A percentile compares a stretch with the other conserved stretches of the same genome.
Evolutionary conservation across 2,329 filamentous ascomycete species (phyloP).

Genomic region (Cladosporium oxysporum): DNA sequence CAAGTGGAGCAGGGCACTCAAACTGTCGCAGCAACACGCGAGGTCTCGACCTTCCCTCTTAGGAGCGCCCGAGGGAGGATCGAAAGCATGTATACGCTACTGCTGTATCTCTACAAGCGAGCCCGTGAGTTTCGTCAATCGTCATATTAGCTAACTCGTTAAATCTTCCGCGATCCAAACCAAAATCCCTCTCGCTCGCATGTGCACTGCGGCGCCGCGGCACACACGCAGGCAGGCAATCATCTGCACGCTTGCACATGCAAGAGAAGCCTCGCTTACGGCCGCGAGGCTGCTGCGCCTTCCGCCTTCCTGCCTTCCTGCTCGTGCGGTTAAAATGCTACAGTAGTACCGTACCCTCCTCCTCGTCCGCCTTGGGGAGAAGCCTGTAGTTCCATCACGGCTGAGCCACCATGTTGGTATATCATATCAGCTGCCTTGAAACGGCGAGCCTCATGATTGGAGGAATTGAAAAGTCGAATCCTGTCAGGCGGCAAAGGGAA

Average conservation of each 20-base stretch:
- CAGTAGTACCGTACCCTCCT: neutral
- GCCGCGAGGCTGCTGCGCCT: neutral
- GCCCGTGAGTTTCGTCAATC: conserved; percentile 6
- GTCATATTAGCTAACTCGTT: neutral
- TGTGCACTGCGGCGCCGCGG: neutral
- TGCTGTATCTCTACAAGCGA: conserved; percentile 1
- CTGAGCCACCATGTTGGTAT: neutral
- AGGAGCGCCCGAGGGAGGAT: neutral
- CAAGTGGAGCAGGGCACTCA: conserved; percentile 3
- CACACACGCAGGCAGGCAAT: neutral
- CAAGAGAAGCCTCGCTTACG: conserved; percentile 6
- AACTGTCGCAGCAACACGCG: neutral
- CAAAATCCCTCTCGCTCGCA: neutral
- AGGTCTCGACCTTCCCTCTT: conserved; percentile 9
- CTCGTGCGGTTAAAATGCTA: conserved; percentile 8
- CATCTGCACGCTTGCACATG: conserved; percentile 11
- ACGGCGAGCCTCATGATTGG: neutral
- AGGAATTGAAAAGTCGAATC: conserved; percentile 3
- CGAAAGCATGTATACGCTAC: neutral
- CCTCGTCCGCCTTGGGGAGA: neutral
- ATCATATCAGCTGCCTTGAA: neutral
- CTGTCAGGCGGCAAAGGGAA: neutral
- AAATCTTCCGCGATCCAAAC: neutral
- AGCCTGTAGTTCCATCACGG: neutral
- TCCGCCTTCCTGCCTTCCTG: neutral